phyloP scores from a whole-genome alignment of 768 basidiomycete species.

The Phlegmacium glaucopus region DNA sequence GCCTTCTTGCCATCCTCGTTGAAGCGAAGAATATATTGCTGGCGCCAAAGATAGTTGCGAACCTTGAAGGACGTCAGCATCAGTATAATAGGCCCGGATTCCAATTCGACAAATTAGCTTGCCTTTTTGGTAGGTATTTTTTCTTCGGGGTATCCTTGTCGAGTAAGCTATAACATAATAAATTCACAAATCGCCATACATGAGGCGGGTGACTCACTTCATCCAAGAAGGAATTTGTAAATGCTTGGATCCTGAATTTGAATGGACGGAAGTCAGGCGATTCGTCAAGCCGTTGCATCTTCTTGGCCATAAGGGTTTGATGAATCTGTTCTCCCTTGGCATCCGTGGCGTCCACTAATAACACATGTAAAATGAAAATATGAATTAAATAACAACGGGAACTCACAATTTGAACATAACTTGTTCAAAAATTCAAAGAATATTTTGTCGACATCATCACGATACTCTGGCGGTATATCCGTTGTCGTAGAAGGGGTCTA shows the following conservation, averaged over 20 bases:
- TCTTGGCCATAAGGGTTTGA: slow-evolving; percentile 98
- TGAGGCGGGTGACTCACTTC: slow-evolving; percentile 49
- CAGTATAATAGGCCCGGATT: neutral
- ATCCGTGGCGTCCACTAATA: slow-evolving; percentile 85
- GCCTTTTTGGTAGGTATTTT: slow-evolving; percentile 98
- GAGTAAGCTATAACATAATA: slow-evolving; percentile 56
- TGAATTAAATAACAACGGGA: slow-evolving; percentile 15
- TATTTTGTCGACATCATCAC: slow-evolving; percentile 79
- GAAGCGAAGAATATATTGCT: slow-evolving; percentile 91
- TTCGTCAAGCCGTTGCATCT: slow-evolving; percentile 97
- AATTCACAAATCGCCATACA: neutral
- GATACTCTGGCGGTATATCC: slow-evolving; percentile 80
- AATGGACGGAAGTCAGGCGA: slow-evolving; percentile 96
- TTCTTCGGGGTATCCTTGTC: slow-evolving; percentile 87
- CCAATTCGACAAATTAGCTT: slow-evolving; percentile 17
- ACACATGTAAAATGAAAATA: slow-evolving; percentile 17
- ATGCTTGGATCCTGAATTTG: slow-evolving; percentile 98
- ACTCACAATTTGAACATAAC: slow-evolving; percentile 85
- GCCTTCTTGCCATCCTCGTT: slow-evolving; percentile 99
- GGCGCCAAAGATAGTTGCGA: slow-evolving; percentile 94
- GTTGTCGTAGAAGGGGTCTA: slow-evolving; percentile 29
- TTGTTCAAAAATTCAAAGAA: slow-evolving; percentile 88
- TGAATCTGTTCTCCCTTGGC: slow-evolving; percentile 96
- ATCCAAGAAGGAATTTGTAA: slow-evolving; percentile 93
- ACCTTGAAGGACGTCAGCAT: slow-evolving; percentile 43